phyloP scores from a whole-genome alignment of 2,329 filamentous ascomycete genomes.

The Phaeosphaeriaceae sp. region DNA sequence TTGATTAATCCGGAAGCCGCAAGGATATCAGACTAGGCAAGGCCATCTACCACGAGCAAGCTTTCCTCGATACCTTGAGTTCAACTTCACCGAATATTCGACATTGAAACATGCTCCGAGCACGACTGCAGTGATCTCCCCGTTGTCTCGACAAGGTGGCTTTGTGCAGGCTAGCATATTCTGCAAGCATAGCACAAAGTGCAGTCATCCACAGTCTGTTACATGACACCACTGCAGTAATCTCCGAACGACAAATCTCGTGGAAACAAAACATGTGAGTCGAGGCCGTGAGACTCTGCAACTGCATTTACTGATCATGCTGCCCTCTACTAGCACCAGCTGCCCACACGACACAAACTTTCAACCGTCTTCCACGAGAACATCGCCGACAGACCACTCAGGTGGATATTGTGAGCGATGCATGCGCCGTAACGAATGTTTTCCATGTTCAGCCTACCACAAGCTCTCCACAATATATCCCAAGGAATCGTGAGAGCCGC shows the following conservation, averaged over 20 bases:
- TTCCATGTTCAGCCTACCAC: neutral
- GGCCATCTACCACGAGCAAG: neutral
- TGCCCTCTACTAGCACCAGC: neutral
- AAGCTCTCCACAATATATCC: neutral
- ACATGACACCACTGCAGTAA: neutral
- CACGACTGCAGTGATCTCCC: neutral
- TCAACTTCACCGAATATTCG: neutral
- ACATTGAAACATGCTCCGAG: neutral
- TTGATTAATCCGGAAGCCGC: constrained; percentile 4
- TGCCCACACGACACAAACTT: too few species aligned
- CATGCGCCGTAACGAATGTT: neutral
- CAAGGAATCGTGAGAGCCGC: neutral
- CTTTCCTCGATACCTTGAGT: neutral
- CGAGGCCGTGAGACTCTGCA: neutral
- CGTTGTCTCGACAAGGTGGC: neutral
- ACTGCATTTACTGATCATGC: neutral
- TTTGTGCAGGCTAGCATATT: neutral
- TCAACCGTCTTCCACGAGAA: neutral
- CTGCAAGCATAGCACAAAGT: neutral
- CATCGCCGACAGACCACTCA: neutral
- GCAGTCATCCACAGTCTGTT: neutral
- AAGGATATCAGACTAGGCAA: constrained; percentile 26
- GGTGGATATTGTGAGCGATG: neutral
- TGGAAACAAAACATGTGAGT: neutral
- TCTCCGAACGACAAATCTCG: neutral